A percentile compares a stretch with the other conserved stretches of the same genome.
Evolutionary conservation across 2,329 filamentous ascomycete species (phyloP).

Genomic region (Periconia digitata): DNA sequence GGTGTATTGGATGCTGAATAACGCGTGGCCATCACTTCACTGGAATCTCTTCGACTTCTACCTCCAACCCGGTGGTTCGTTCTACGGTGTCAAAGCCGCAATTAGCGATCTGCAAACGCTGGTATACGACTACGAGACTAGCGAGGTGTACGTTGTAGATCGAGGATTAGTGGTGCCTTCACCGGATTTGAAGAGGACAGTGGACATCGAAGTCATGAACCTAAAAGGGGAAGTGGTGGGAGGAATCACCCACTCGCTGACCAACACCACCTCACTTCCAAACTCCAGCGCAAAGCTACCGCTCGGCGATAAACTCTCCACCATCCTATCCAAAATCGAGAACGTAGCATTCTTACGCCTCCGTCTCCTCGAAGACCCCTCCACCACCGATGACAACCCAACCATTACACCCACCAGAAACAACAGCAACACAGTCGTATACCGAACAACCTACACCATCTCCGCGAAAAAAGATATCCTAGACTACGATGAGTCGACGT

Average conservation of each 20-base stretch:
- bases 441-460: conserved; percentile 55
- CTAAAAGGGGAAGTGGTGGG: conserved; percentile 49
- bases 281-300: conserved; percentile 45
- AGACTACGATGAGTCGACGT: conserved; percentile 59
- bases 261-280: conserved; percentile 44
- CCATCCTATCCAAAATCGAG: conserved; percentile 34
- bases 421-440: too few relatives aligned
- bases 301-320: conserved; percentile 1
- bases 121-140: conserved; percentile 55
- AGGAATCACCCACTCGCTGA: conserved; percentile 15
- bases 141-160: conserved; percentile 57
- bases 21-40: conserved; percentile 65
- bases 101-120: conserved; percentile 53
- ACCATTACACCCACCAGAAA: conserved; percentile 56
- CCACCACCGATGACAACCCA: too few relatives aligned
- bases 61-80: conserved; percentile 59
- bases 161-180: conserved; percentile 46
- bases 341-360: conserved; percentile 57
- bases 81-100: conserved; percentile 61
- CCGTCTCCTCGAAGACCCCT: conserved; percentile 35
- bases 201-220: conserved; percentile 56
- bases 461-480: conserved; percentile 51
- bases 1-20: conserved; percentile 70
- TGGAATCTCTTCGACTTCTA: conserved; percentile 69
- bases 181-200: conserved; percentile 41